phyloP scores from a whole-genome alignment of 106 monocot genomes.

The Allium fistulosum region DNA sequence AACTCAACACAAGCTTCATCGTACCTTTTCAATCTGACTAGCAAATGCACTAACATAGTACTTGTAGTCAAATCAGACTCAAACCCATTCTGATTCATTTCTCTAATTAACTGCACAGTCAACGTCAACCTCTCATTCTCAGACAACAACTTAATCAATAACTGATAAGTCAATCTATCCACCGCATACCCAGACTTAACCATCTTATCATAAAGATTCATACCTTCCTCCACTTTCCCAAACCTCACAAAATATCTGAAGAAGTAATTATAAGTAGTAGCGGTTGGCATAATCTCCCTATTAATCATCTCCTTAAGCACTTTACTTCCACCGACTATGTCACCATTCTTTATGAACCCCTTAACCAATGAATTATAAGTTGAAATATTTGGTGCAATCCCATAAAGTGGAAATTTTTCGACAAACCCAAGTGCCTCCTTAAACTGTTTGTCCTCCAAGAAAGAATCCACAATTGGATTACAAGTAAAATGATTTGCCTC shows the following conservation, averaged over 20 bases:
- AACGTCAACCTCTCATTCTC: conserved; percentile 40
- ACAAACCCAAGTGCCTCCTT: conserved; percentile 59
- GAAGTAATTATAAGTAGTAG: conserved; percentile 82
- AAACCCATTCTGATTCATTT: conserved; percentile 61
- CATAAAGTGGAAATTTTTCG: conserved; percentile 66
- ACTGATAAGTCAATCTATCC: conserved; percentile 46
- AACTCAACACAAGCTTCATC: conserved; percentile 74
- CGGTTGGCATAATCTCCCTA: conserved; percentile 48
- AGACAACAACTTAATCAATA: conserved; percentile 62
- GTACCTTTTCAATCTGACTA: conserved; percentile 36
- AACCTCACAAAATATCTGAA: conserved; percentile 54
- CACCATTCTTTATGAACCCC: conserved; percentile 73
- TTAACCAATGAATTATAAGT: conserved; percentile 78
- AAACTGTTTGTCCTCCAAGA: conserved; percentile 52
- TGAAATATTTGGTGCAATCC: conserved; percentile 56
- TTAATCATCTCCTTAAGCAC: conserved; percentile 64
- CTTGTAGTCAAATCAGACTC: conserved; percentile 61
- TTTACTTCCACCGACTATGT: conserved; percentile 49
- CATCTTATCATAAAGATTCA: conserved; percentile 76
- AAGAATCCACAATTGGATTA: conserved; percentile 71
- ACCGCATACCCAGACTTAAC: conserved; percentile 41
- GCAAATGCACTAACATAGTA: conserved; percentile 48
- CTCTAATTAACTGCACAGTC: conserved; percentile 54
- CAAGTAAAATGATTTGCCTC: conserved; percentile 42
- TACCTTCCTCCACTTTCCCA: conserved; percentile 56